Evolutionary conservation across 2,329 filamentous ascomycete genomes (phyloP).

Genomic region (Aureobasidium sp.): DNA sequence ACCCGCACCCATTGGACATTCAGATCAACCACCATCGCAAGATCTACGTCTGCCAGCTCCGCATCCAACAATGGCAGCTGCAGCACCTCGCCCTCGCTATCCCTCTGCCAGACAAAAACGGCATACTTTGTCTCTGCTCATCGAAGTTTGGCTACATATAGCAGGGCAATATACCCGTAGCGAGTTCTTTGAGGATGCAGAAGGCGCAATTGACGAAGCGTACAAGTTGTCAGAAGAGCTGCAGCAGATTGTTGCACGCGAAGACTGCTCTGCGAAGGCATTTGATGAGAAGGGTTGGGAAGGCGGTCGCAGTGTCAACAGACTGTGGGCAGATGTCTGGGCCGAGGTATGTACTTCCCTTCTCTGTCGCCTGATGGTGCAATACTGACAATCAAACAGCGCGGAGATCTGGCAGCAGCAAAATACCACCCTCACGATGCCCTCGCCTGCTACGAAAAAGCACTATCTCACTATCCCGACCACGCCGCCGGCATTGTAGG

Average conservation of each 20-base stretch:
- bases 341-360: slow-evolving; percentile 57
- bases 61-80: slow-evolving; percentile 29
- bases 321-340: slow-evolving; percentile 76
- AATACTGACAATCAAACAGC: slow-evolving; percentile 35
- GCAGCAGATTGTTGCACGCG: slow-evolving; percentile 58
- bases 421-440: slow-evolving; percentile 60
- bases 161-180: slow-evolving; percentile 81
- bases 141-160: slow-evolving; percentile 85
- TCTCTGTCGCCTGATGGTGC: background rate
- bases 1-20: slow-evolving; percentile 34
- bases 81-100: slow-evolving; percentile 41
- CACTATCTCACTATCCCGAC: slow-evolving; percentile 70
- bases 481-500: slow-evolving; percentile 75
- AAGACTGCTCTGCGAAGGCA: slow-evolving; percentile 55
- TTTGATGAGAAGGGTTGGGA: slow-evolving; percentile 67
- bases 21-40: slow-evolving; percentile 36
- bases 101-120: slow-evolving; percentile 45
- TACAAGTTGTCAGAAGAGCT: slow-evolving; percentile 64
- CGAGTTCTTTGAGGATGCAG: slow-evolving; percentile 69
- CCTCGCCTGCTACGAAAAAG: slow-evolving; percentile 71
- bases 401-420: slow-evolving; percentile 59
- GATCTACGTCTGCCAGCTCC: slow-evolving; percentile 37
- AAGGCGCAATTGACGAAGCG: slow-evolving; percentile 74
- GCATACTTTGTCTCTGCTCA: slow-evolving; percentile 52
- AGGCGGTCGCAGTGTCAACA: slow-evolving; percentile 71